These are phyloP conservation scores for Pseudoscleropodium purum DNA, from an alignment of 225 moss, liverwort and hornwort species.

Conservation along the genomic window DNA sequence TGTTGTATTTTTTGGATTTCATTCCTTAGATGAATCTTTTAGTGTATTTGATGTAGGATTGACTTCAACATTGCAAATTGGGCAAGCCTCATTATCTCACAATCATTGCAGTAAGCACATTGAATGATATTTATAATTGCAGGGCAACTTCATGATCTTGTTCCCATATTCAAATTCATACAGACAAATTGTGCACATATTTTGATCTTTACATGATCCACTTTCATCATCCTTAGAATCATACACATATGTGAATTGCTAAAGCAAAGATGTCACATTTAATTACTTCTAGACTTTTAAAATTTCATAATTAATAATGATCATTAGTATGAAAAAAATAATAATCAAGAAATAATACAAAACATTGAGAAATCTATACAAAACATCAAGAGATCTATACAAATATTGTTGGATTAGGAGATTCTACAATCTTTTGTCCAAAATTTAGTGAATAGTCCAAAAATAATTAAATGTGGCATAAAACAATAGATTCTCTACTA, in stretches of 20 bases:
- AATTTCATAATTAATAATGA: too few species aligned
- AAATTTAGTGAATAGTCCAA: too few species aligned
- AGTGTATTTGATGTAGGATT: neutral
- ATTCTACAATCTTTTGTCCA: too few species aligned
- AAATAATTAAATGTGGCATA: too few species aligned
- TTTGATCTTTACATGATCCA: neutral
- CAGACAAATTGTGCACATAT: neutral
- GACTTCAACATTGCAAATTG: neutral
- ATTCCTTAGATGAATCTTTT: neutral
- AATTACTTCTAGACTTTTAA: too few species aligned
- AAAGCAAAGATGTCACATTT: neutral
- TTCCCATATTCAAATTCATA: neutral
- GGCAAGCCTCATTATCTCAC: neutral
- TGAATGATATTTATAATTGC: neutral
- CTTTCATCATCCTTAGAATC: neutral
- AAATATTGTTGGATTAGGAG: too few species aligned
- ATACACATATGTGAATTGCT: neutral
- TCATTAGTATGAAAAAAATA: too few species aligned
- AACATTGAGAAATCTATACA: too few species aligned
- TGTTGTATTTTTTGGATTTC: neutral
- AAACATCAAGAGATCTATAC: too few species aligned
- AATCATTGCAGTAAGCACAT: rapidly evolving
- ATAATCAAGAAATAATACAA: too few species aligned
- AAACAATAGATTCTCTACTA: neutral
- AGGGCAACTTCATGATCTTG: neutral